Conservation (phyloP, 306 rosid species). For the Malus sylvestris region DNA sequence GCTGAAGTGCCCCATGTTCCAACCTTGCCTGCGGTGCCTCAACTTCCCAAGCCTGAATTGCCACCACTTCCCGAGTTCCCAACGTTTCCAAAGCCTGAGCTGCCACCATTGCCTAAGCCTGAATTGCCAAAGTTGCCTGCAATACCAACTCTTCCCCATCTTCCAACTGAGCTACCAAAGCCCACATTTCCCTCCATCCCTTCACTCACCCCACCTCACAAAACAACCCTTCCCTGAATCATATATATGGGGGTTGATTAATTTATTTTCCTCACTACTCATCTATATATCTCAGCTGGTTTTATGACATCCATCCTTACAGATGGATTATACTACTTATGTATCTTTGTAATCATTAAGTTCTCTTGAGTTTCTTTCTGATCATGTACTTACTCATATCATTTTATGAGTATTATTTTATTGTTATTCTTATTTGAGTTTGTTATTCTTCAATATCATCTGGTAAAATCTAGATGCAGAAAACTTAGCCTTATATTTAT, state of each 20-base stretch:
- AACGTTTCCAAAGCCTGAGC: not conserved
- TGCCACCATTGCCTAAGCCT: no score
- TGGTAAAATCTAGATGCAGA: no score
- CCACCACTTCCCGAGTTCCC: not conserved
- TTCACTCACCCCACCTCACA: not conserved
- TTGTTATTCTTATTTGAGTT: no score
- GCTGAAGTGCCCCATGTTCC: not conserved
- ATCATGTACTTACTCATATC: not conserved
- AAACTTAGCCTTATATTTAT: no score
- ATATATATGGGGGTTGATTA: no score
- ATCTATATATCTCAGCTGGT: not conserved
- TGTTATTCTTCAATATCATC: no score
- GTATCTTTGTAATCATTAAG: not conserved
- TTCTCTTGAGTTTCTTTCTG: not conserved
- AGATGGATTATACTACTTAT: not conserved
- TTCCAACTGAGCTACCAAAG: conserved; percentile 4
- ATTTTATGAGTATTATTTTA: no score
- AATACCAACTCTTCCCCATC: conserved; percentile 5
- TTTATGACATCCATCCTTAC: not conserved
- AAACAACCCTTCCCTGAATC: not conserved
- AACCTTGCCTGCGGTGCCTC: not conserved
- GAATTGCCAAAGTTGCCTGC: conserved; percentile 1
- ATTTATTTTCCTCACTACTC: not conserved
- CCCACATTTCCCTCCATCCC: conserved; percentile 2
- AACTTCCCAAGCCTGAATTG: not conserved